phyloP scores from a whole-genome alignment of 306 rosid species.

The Quercus ilex region DNA sequence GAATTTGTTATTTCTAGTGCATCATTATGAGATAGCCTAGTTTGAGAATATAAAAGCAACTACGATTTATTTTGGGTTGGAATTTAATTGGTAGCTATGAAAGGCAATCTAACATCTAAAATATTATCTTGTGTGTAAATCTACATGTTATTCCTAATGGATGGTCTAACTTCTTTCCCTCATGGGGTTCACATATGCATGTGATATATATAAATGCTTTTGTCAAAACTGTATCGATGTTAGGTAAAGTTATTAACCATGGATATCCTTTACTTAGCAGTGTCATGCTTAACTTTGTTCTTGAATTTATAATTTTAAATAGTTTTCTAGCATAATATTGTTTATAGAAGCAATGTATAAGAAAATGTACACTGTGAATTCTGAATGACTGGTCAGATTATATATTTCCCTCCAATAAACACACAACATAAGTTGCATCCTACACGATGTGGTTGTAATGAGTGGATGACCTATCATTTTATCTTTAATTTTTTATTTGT shows the following conservation, averaged over 20 bases:
- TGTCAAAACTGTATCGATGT: neutral
- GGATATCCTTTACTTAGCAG: too few relatives aligned
- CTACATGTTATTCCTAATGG: neutral
- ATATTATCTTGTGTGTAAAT: neutral
- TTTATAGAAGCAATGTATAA: neutral
- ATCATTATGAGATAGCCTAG: neutral
- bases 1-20: neutral
- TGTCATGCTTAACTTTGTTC: neutral
- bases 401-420: neutral
- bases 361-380: neutral
- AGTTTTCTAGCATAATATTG: neutral
- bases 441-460: too few relatives aligned
- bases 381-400: neutral
- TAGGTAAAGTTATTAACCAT: neutral
- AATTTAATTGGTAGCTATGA: neutral
- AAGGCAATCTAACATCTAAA: neutral
- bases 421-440: too few relatives aligned
- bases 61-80: neutral
- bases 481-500: too few relatives aligned
- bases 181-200: neutral
- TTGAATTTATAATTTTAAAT: neutral
- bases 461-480: too few relatives aligned
- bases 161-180: neutral
- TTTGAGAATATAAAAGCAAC: neutral
- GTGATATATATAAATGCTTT: neutral